phyloP scores from a whole-genome alignment of 2,329 filamentous ascomycete species.

The Cercospora sp. region DNA sequence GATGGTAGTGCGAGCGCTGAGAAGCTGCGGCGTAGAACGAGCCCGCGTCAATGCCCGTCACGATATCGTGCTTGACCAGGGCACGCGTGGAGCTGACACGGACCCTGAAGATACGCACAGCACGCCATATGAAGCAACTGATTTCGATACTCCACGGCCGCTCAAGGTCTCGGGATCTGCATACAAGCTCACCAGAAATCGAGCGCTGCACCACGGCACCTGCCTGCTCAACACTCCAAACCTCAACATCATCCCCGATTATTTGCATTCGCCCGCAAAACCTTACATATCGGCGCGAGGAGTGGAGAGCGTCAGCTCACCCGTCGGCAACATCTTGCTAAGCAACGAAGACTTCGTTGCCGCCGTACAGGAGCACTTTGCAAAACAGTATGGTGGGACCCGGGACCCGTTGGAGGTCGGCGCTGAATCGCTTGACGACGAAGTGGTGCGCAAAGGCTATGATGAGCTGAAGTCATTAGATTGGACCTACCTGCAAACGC shows the following conservation, averaged over 20 bases:
- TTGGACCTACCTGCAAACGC: constrained; percentile 86
- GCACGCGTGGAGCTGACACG: constrained; percentile 25
- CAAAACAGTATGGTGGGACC: constrained; percentile 59
- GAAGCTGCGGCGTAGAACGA: constrained; percentile 57
- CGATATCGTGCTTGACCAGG: constrained; percentile 78
- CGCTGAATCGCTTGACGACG: constrained; percentile 53
- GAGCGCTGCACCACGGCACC: constrained; percentile 90
- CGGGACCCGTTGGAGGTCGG: constrained; percentile 51
- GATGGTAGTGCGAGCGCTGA: constrained; percentile 87
- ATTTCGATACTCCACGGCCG: constrained; percentile 38
- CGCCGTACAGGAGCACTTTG: constrained; percentile 60
- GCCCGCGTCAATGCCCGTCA: constrained; percentile 84
- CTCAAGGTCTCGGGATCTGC: constrained; percentile 90
- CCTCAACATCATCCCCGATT: constrained; percentile 65
- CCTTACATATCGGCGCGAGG: constrained; percentile 77
- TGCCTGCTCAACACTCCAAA: constrained; percentile 79
- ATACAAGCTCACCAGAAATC: constrained; percentile 81
- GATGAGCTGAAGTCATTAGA: constrained; percentile 63
- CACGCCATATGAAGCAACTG: constrained; percentile 46
- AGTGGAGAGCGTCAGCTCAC: constrained; percentile 86
- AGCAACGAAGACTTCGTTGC: constrained; percentile 48
- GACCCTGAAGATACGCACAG: constrained; percentile 47
- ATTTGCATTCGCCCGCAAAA: constrained; percentile 77
- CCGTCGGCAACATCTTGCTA: constrained; percentile 75
- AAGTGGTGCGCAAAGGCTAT: constrained; percentile 63